Base-by-base conservation (phyloP, 176 grass and related monocot species). In the Raddia distichophylla region DNA sequence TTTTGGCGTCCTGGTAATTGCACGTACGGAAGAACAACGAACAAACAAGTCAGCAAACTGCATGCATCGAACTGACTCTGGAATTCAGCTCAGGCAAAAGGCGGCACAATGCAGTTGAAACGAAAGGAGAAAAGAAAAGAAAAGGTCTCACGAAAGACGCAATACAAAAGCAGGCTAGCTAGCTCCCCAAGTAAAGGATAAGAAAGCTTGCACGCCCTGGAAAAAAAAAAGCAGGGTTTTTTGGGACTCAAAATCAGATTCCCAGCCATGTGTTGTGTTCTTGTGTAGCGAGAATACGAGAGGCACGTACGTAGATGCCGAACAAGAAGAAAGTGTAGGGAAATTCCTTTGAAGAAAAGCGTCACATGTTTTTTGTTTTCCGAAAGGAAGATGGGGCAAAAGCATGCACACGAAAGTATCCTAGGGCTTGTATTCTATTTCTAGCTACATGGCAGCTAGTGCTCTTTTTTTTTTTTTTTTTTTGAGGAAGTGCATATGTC, bases 321-420 rank as follows among this genome's bases (percentile, higher is more conserved):
- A 73, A 86, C 66, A 49, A 58, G 69, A 73, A 82, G 66, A 49
- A 58, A 52, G 52, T 45, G 76, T 18, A 79, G 60, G 73, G 68
- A 82, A 82, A 86, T 60, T 73, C 66, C 74, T 86, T 78, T 61
- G 60, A 60, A 68, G 65, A 20, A 90, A 90, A 86, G 87, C 4
- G 50, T 18, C 73, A 77, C 51, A 56, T 17, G 73, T 73, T 89
- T 88, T 88, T 57, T 60, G 66, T 73, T 89, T 88, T 57, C 53
- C 42, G 48, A 64, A 62, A 61, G 7, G 77, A 82, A 85, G 83
- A 73, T 12, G 10, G 67, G 15, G 7, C 8, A 78, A 73, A 84
- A 73, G 51, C 17, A 84, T 67, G 51, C 17, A 82, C 65, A 73
- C 14, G 49, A 69, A 82, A 49, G 67, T n/a, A 73, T 40, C 83